These are phyloP conservation scores for Lojkania enalia DNA, from an alignment of 2,329 filamentous ascomycete genomes.

Conservation along the genomic window DNA sequence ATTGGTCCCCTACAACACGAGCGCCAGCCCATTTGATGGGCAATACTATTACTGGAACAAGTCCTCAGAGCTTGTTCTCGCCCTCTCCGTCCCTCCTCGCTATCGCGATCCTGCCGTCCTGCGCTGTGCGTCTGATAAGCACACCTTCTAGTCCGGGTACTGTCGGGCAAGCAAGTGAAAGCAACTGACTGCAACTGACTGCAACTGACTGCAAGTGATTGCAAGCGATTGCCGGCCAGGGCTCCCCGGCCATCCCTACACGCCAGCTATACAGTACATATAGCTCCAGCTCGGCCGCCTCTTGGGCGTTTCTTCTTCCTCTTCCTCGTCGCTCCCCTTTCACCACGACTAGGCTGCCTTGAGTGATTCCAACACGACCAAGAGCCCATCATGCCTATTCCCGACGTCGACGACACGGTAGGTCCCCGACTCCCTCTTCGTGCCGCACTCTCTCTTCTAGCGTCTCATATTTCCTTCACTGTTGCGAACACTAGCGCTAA, in stretches of 20 bases:
- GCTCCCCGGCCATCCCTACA: not conserved
- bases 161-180: not conserved
- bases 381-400: slow-evolving; percentile 2
- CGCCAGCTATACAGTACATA: too few relatives aligned
- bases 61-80: not conserved
- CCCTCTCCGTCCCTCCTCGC: not conserved
- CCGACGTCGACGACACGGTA: not conserved
- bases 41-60: not conserved
- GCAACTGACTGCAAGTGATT: not conserved
- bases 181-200: not conserved
- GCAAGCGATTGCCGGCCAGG: not conserved
- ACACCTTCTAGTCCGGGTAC: not conserved
- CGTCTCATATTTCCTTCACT: not conserved
- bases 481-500: not conserved
- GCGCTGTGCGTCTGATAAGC: not conserved
- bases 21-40: not conserved
- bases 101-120: not conserved
- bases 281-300: too few relatives aligned
- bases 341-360: not conserved
- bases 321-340: not conserved
- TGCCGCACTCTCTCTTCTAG: not conserved
- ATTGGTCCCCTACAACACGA: not conserved
- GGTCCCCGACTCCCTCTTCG: not conserved
- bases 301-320: not conserved
- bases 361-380: too few relatives aligned